These are phyloP conservation scores for Septoria petroselini DNA, from an alignment of 2,329 filamentous ascomycete genomes.

Conservation along the genomic window DNA sequence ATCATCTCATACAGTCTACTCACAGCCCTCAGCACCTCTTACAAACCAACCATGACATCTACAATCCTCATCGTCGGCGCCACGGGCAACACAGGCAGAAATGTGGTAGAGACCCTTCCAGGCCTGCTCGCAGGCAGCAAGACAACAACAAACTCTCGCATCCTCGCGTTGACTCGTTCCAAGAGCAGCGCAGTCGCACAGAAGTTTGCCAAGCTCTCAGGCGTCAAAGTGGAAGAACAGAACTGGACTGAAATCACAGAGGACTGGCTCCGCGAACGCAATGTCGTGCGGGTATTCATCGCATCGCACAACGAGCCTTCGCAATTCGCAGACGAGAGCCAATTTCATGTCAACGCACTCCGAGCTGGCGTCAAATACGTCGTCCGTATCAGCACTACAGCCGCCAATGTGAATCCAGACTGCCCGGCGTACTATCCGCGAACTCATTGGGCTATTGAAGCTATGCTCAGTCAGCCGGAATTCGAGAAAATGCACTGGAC, in stretches of 20 bases:
- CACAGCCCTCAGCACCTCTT: too few relatives aligned
- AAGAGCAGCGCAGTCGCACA: constrained; percentile 26
- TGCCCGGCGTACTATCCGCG: constrained; percentile 40
- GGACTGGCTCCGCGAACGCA: constrained; percentile 42
- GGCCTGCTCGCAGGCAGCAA: background rate
- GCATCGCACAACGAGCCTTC: constrained; percentile 40
- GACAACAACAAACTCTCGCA: constrained; percentile 21
- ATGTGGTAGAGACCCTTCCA: constrained; percentile 5
- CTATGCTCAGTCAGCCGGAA: constrained; percentile 39
- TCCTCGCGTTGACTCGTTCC: constrained; percentile 39
- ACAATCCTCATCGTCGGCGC: constrained; percentile 13
- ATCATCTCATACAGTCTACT: too few relatives aligned
- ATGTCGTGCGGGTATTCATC: constrained; percentile 42
- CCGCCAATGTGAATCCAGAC: constrained; percentile 40
- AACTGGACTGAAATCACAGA: constrained; percentile 42
- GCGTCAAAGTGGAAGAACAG: constrained; percentile 39
- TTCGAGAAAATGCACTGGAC: constrained; percentile 42
- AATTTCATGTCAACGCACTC: constrained; percentile 39
- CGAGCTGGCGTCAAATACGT: constrained; percentile 43
- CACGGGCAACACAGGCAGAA: constrained; percentile 11
- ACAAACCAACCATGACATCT: constrained; percentile 1
- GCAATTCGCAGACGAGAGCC: constrained; percentile 44
- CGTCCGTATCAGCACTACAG: constrained; percentile 44
- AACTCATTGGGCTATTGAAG: constrained; percentile 45
- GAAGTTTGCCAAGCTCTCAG: constrained; percentile 36